Percentiles rank a stretch among this genome's conserved stretches.
phyloP scores from a whole-genome alignment of 2,329 filamentous ascomycete genomes.

The Magnaporthiopsis incrustans region DNA sequence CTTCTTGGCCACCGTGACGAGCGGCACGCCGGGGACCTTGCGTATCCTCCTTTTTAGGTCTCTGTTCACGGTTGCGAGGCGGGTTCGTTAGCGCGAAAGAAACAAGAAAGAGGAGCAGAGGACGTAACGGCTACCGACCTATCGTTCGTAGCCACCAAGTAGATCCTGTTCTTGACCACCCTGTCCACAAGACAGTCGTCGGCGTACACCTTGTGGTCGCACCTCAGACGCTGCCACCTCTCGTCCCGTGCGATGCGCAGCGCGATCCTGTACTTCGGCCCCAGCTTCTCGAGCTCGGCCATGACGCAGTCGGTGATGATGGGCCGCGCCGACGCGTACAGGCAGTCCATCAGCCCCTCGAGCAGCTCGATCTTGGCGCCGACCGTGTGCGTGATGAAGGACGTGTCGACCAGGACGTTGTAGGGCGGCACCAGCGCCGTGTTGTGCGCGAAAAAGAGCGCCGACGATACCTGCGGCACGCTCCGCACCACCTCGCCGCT shows the following conservation, averaged over 20 bases:
- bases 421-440: constrained; percentile 16
- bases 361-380: constrained; percentile 70
- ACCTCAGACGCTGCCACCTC: constrained; percentile 76
- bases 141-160: constrained; percentile 60
- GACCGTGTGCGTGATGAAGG: constrained; percentile 85
- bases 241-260: constrained; percentile 82
- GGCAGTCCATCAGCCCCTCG: constrained; percentile 79
- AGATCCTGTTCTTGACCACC: constrained; percentile 67
- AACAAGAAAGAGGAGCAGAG: neutral
- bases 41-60: constrained; percentile 75
- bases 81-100: neutral
- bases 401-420: constrained; percentile 17
- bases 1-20: constrained; percentile 74
- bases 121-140: constrained; percentile 8
- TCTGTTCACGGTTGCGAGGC: constrained; percentile 36
- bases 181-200: constrained; percentile 78
- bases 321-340: constrained; percentile 85
- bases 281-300: constrained; percentile 83
- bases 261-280: constrained; percentile 80
- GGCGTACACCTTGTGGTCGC: constrained; percentile 82
- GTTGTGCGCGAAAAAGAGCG: constrained; percentile 19
- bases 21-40: constrained; percentile 63
- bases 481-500: constrained; percentile 14
- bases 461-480: constrained; percentile 16
- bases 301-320: constrained; percentile 73